A percentile compares a stretch with the other conserved stretches of the same genome.
phyloP scores from a whole-genome alignment of 192 early-diverging fungal genomes.

The Mortierella antarctica region DNA sequence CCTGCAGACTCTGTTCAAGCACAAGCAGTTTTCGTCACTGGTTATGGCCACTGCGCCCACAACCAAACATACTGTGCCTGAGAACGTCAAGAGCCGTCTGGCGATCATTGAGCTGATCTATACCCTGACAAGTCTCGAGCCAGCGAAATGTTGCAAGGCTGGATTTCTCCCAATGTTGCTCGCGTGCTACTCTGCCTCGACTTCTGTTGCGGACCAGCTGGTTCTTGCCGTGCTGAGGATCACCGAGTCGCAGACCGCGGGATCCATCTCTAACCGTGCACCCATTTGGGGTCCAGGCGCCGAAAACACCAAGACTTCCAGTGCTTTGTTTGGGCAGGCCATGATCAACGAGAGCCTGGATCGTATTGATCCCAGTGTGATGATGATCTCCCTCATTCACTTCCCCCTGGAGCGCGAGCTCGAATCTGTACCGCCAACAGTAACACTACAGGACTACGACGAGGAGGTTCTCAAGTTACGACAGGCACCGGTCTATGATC shows the following conservation, averaged over 20 bases:
- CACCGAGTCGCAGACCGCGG: slow-evolving; percentile 66
- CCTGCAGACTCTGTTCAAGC: slow-evolving; percentile 54
- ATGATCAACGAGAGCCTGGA: slow-evolving; percentile 67
- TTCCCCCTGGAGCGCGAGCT: slow-evolving; percentile 61
- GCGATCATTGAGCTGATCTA: slow-evolving; percentile 63
- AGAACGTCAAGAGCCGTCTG: slow-evolving; percentile 49
- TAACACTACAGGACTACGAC: slow-evolving; percentile 13
- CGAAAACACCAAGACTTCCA: slow-evolving; percentile 48
- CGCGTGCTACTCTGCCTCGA: slow-evolving; percentile 69
- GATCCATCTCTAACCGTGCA: slow-evolving; percentile 68
- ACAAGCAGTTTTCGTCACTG: slow-evolving; percentile 49
- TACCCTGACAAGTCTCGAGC: slow-evolving; percentile 61
- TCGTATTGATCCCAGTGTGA: slow-evolving; percentile 70
- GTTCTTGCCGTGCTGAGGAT: slow-evolving; percentile 65
- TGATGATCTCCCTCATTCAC: slow-evolving; percentile 69
- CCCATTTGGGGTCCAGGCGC: slow-evolving; percentile 67
- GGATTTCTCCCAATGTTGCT: slow-evolving; percentile 60
- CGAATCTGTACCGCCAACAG: slow-evolving; percentile 10
- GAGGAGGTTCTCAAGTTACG: slow-evolving; percentile 21
- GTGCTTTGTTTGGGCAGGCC: slow-evolving; percentile 50
- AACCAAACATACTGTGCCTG: slow-evolving; percentile 30
- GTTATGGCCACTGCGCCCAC: slow-evolving; percentile 47
- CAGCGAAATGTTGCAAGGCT: slow-evolving; percentile 59
- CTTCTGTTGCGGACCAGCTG: slow-evolving; percentile 60
- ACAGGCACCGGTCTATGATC: slow-evolving; percentile 67